Evolutionary conservation across 208 protist genomes (phyloP), one percentile per base, ranked within the genome.

Genomic region (Plasmodiophora brassicae): DNA sequence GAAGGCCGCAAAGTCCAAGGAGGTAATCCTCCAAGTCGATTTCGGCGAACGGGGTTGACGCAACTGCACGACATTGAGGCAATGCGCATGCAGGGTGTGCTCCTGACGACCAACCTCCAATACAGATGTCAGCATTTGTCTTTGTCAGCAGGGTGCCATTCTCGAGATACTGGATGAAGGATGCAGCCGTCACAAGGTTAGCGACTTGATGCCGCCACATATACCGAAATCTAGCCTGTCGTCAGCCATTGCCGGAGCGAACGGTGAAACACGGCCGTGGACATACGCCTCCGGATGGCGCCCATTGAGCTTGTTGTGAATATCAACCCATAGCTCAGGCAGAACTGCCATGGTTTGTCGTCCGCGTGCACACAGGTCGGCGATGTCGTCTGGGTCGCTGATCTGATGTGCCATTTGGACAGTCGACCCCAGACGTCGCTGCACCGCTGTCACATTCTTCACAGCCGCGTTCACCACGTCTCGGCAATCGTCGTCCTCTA

Each of bases 11-110:
- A 32, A 78, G 32, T 14, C 65, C 65, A 36, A 78, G 20, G 5
- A 78, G 65, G n/a, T 78, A 78, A 38, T 78, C 65, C n/a, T 78
- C 65, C 65, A 78, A 32, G 20, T 78, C 65, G 65, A 78, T 78
- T 8, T 5, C 10, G 10, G 5, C 14, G n/a, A 78, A 78, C 5
- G 65, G 65, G 14, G 32, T 32, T 5, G 5, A 5, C 65, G 14
- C 14, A 78, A 78, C 65, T 78, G n/a, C 10, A 78, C 14, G 5
- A 5, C 10, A 38, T n/a, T 32, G n/a, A 5, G 65, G 20, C 32
- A 78, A 5, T n/a, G n/a, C 32, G n/a, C 5, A 78, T 78, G 32
- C 20, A 14, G 14, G 32, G n/a, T 44, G 20, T 36, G 20, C 41
- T n/a, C 65, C 41, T 5, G 5, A 78, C 41, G 14, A n/a, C n/a